Evolutionary conservation across 768 basidiomycete species (phyloP).

Genomic region (Mycena crocata): DNA sequence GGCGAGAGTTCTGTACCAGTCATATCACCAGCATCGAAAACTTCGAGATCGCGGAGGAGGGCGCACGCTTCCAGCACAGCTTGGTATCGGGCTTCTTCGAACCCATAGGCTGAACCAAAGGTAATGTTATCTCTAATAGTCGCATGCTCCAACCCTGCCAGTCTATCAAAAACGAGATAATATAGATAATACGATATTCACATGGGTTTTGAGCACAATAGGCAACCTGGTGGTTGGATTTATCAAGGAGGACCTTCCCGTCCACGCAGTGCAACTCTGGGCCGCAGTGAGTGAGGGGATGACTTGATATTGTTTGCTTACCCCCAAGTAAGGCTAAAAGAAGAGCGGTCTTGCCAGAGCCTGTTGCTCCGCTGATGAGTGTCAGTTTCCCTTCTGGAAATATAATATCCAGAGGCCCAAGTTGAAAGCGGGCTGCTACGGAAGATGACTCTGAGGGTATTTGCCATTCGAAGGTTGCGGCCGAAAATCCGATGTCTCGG

Average conservation of each 20-base stretch:
- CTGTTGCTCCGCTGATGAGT: constrained; percentile 73
- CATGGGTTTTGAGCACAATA: constrained; percentile 78
- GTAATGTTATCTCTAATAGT: constrained; percentile 86
- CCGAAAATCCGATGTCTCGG: constrained; percentile 61
- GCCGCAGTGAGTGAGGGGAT: constrained; percentile 7
- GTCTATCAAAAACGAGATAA: constrained; percentile 38
- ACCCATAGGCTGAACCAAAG: constrained; percentile 72
- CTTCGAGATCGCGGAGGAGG: constrained; percentile 73
- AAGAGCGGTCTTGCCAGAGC: constrained; percentile 77
- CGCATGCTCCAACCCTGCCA: constrained; percentile 79
- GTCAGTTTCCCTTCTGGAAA: constrained; percentile 72
- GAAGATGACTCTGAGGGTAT: constrained; percentile 41
- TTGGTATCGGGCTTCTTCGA: constrained; percentile 72
- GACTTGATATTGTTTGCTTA: constrained; percentile 40
- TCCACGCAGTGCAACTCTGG: constrained; percentile 70
- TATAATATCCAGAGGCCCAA: constrained; percentile 66
- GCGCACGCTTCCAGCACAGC: constrained; percentile 81
- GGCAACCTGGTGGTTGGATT: constrained; percentile 69
- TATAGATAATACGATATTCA: constrained; percentile 39
- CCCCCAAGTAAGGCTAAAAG: constrained; percentile 76
- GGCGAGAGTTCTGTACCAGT: constrained; percentile 59
- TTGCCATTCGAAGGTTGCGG: constrained; percentile 72
- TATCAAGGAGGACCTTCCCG: constrained; percentile 66
- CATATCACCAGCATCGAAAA: constrained; percentile 81
- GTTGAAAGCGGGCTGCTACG: constrained; percentile 56